phyloP scores from a whole-genome alignment of 2,329 filamentous ascomycete genomes.

The Aspergillus hortae region DNA sequence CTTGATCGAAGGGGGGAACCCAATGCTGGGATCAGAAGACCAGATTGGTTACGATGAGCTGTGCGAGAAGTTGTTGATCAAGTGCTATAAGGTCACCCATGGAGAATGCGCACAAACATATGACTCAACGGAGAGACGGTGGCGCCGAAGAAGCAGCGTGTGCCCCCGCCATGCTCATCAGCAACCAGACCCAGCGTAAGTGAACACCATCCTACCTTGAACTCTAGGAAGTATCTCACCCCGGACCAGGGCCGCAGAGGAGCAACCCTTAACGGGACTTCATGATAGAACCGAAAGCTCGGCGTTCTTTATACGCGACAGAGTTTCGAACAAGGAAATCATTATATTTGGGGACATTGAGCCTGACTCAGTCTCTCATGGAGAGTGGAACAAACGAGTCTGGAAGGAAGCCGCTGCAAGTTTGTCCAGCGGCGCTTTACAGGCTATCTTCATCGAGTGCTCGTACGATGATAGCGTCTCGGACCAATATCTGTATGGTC shows the following conservation, averaged over 20 bases:
- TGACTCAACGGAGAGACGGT: too few relatives aligned
- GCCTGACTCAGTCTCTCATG: constrained; percentile 78
- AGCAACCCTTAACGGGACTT: too few relatives aligned
- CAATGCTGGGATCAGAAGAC: constrained; percentile 75
- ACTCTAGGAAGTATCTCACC: constrained; percentile 41
- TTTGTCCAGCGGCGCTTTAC: constrained; percentile 67
- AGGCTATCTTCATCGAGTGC: constrained; percentile 91
- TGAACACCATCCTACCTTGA: too few relatives aligned
- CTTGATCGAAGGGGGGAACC: constrained; percentile 82
- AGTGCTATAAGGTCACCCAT: constrained; percentile 83
- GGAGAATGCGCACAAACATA: constrained; percentile 67
- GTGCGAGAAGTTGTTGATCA: constrained; percentile 83
- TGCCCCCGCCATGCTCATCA: too few relatives aligned
- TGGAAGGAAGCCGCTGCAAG: constrained; percentile 90
- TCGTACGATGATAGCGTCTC: constrained; percentile 80
- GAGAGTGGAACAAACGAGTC: constrained; percentile 73
- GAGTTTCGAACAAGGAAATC: constrained; percentile 67
- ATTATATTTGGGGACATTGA: constrained; percentile 96
- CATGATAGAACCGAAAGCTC: constrained; percentile 64
- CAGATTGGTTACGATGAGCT: constrained; percentile 82
- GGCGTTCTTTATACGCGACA: constrained; percentile 86
- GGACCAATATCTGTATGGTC: constrained; percentile 78
- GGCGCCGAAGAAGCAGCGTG: too few relatives aligned
- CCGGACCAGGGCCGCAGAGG: constrained; percentile 18
- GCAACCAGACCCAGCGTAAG: too few relatives aligned